Evolutionary conservation across 83 land plant genomes (phyloP).

Genomic region (Isoetes engelmannii): DNA sequence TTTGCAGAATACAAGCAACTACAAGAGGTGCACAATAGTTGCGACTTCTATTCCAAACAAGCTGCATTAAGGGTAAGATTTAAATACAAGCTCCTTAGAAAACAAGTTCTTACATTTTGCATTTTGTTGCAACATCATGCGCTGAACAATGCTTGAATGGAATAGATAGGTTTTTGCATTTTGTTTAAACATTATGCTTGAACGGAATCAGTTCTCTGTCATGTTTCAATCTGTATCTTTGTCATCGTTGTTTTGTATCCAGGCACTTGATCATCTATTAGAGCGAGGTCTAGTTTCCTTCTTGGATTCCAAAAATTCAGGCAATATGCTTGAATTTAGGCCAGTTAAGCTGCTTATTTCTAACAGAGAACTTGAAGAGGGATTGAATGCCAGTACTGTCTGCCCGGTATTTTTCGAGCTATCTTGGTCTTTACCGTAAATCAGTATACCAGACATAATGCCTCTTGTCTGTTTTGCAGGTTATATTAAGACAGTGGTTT

Average conservation of each 20-base stretch:
- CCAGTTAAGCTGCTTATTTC: conserved; percentile 71
- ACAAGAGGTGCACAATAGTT: conserved; percentile 61
- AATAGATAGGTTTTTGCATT: no score
- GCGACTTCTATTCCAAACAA: conserved; percentile 56
- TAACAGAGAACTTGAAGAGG: conserved; percentile 60
- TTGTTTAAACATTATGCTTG: no score
- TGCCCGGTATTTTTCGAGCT: conserved; percentile 61
- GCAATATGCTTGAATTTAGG: conserved; percentile 56
- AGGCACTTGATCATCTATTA: conserved; percentile 95
- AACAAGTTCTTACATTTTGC: no score
- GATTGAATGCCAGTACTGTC: conserved; percentile 49
- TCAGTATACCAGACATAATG: no score
- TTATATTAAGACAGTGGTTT: not conserved
- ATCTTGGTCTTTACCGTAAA: not conserved
- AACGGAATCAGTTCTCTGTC: no score
- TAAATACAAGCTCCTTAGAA: not conserved
- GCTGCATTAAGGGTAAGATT: conserved; percentile 66
- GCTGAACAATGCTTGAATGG: no score
- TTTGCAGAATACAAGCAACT: conserved; percentile 70
- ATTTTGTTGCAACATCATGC: no score
- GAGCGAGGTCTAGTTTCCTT: conserved; percentile 61
- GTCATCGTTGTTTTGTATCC: conserved; percentile 9
- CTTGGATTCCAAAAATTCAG: conserved; percentile 44
- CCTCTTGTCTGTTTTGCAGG: not conserved
- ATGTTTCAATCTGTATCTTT: no score